phyloP scores from a whole-genome alignment of 805 yeast species.

The Myxozyma melibiosi region DNA sequence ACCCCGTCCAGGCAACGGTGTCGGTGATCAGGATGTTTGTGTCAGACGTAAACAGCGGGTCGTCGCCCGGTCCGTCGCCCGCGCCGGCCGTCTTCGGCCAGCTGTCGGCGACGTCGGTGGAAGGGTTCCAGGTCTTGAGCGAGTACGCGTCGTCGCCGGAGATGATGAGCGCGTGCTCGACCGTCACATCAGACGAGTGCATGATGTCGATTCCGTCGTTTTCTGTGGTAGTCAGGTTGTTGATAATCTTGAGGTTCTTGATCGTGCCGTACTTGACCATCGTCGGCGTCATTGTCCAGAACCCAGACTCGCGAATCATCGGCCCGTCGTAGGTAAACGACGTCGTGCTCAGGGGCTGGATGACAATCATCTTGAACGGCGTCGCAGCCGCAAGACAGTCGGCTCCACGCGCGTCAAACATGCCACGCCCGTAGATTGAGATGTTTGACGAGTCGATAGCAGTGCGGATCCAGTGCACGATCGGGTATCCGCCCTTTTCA shows the following conservation, averaged over 20 bases:
- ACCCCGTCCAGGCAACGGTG: constrained; percentile 27
- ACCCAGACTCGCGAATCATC: constrained; percentile 20
- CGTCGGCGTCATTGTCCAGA: constrained; percentile 21
- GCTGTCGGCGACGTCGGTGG: constrained; percentile 3
- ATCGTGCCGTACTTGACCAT: constrained; percentile 5
- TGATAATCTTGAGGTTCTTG: constrained; percentile 19
- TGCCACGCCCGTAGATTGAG: constrained; percentile 20
- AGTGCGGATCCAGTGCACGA: constrained; percentile 19
- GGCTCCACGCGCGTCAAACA: constrained; percentile 18
- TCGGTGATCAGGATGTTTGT: constrained; percentile 13
- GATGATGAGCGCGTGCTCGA: constrained; percentile 15
- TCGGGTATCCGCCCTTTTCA: constrained; percentile 1
- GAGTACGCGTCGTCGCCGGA: constrained; percentile 27
- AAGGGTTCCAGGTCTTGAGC: constrained; percentile 21
- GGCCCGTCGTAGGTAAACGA: constrained; percentile 18
- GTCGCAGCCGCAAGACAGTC: constrained; percentile 3
- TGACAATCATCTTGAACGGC: background rate
- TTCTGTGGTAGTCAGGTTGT: constrained; percentile 14
- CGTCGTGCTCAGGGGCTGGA: constrained; percentile 16
- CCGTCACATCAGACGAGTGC: constrained; percentile 15
- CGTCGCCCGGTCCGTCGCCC: too few relatives aligned
- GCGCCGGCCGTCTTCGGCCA: constrained; percentile 15
- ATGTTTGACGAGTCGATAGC: constrained; percentile 6
- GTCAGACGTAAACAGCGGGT: background rate
- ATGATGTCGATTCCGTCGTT: constrained; percentile 28